Evolutionary conservation across 23 red algal species (phyloP).

Genomic region (Gracilaria gracilis): DNA sequence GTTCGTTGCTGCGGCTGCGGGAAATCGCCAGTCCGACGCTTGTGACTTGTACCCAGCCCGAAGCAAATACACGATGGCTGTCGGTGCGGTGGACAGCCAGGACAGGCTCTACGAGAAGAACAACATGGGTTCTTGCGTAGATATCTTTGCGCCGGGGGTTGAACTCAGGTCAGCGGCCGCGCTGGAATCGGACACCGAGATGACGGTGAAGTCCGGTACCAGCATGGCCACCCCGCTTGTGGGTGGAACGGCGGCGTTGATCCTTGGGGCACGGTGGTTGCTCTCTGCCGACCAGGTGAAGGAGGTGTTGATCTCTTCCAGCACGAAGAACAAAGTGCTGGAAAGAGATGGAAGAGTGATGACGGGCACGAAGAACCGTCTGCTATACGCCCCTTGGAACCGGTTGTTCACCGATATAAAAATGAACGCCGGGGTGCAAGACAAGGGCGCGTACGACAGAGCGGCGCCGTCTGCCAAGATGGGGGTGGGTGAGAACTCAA

Average conservation of each 20-base stretch:
- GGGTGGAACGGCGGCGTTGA: constrained; percentile 44
- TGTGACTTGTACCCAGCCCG: constrained; percentile 62
- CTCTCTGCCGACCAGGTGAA: constrained; percentile 32
- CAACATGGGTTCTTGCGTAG: constrained; percentile 58
- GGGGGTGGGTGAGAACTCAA: constrained; percentile 9
- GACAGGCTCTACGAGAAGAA: constrained; percentile 43
- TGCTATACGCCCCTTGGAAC: constrained; percentile 60
- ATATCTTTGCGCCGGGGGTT: constrained; percentile 57
- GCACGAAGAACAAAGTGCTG: constrained; percentile 38
- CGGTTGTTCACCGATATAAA: constrained; percentile 48
- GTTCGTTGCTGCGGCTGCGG: constrained; percentile 57
- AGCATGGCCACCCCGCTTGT: constrained; percentile 59
- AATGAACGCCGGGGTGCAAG: constrained; percentile 10
- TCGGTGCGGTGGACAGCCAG: constrained; percentile 49
- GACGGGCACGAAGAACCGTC: constrained; percentile 31
- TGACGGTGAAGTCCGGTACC: constrained; percentile 30
- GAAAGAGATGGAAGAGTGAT: constrained; percentile 32
- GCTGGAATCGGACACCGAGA: constrained; percentile 1
- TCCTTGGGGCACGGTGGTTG: constrained; percentile 11
- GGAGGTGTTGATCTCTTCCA: constrained; percentile 45
- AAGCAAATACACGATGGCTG: constrained; percentile 39
- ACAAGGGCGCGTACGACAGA: not conserved
- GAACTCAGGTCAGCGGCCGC: constrained; percentile 36
- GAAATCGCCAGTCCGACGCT: constrained; percentile 46
- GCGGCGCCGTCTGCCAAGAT: not conserved